Conservation (phyloP, 2,329 filamentous ascomycete genomes). For the Hymenoscyphus albidus region DNA sequence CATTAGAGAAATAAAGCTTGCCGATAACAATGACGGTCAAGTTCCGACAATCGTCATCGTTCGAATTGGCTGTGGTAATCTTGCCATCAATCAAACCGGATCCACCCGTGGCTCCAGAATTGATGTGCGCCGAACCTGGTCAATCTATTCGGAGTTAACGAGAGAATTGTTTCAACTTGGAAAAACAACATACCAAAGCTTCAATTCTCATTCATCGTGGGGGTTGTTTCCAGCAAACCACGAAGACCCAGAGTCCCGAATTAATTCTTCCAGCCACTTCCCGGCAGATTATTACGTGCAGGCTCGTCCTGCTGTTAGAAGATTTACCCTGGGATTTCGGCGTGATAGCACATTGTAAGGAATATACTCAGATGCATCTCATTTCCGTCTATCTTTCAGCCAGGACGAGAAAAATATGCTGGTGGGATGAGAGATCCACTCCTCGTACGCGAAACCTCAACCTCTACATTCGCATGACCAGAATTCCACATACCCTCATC, state of each 20-base stretch:
- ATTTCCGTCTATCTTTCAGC: not conserved
- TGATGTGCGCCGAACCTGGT: not conserved
- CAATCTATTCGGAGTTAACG: not conserved
- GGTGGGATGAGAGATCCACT: not conserved
- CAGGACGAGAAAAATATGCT: not conserved
- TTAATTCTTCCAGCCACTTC: not conserved
- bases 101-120: no score
- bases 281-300: not conserved
- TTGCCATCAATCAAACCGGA: no score
- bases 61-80: no score
- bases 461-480: not conserved
- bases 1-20: no score
- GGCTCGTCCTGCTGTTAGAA: not conserved
- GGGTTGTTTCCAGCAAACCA: not conserved
- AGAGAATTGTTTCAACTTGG: no score
- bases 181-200: not conserved
- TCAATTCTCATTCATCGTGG: not conserved
- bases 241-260: not conserved
- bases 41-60: no score
- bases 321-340: not conserved
- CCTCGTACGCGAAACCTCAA: not conserved
- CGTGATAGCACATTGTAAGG: not conserved
- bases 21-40: no score
- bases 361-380: not conserved
- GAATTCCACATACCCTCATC: not conserved